These are phyloP conservation scores for Fusarium solani-melongenae DNA, from an alignment of 2,329 filamentous ascomycete genomes.

Conservation along the genomic window DNA sequence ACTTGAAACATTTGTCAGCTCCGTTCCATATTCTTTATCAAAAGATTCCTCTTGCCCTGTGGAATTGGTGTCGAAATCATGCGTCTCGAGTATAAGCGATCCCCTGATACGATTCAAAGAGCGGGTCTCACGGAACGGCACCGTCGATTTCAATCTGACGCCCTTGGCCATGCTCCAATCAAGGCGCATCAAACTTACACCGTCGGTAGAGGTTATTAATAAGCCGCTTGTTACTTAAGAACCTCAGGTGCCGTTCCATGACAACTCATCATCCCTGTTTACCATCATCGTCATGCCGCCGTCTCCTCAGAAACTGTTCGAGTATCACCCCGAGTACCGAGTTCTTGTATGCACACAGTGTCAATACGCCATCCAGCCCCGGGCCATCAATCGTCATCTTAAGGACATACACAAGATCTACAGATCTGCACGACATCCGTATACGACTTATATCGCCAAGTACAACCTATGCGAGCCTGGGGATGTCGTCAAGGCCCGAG, in stretches of 20 bases:
- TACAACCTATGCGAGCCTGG: background rate
- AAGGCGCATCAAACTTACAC: background rate
- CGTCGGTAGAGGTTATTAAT: background rate
- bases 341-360: slow-evolving; percentile 22
- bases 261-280: background rate
- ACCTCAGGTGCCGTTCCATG: background rate
- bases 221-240: background rate
- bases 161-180: background rate
- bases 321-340: slow-evolving; percentile 8
- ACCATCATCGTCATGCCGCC: background rate
- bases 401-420: slow-evolving; percentile 31
- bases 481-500: background rate
- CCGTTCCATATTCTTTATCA: background rate
- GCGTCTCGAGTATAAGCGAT: background rate
- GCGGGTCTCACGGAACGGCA: slow-evolving; percentile 1
- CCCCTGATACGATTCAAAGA: background rate
- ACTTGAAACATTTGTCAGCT: background rate
- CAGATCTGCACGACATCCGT: slow-evolving; percentile 9
- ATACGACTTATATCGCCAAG: slow-evolving; percentile 5
- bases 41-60: background rate
- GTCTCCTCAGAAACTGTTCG: slow-evolving; percentile 8
- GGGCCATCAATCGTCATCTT: slow-evolving; percentile 16
- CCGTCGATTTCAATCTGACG: background rate
- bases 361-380: slow-evolving; percentile 24
- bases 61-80: background rate